Percentiles rank a stretch among this genome's conserved stretches.
Evolutionary conservation across 306 rosid species (phyloP).

Genomic region (Rosa multiflora): DNA sequence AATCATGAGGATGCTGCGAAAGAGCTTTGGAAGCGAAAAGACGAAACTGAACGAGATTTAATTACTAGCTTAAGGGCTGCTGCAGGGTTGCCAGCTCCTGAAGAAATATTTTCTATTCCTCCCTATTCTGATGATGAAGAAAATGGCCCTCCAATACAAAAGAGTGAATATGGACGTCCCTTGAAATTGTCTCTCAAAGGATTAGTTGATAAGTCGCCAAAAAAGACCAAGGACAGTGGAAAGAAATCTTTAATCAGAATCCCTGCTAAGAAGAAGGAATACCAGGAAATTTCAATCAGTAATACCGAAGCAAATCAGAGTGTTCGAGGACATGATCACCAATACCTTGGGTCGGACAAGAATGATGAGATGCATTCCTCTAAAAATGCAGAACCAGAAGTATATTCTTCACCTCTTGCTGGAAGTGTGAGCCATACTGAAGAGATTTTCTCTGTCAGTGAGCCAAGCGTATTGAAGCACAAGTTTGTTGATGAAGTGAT

Average conservation of each 20-base stretch:
- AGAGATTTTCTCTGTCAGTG: constrained; percentile 48
- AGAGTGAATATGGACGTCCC: constrained; percentile 77
- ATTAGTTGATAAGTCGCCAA: constrained; percentile 63
- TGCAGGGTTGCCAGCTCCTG: constrained; percentile 92
- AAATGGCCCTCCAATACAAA: constrained; percentile 51
- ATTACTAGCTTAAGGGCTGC: constrained; percentile 87
- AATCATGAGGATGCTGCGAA: constrained; percentile 90
- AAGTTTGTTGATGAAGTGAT: constrained; percentile 93
- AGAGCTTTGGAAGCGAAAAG: constrained; percentile 97
- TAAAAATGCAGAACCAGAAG: constrained; percentile 55
- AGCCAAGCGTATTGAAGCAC: constrained; percentile 66
- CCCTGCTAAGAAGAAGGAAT: constrained; percentile 57
- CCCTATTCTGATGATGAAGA: constrained; percentile 97
- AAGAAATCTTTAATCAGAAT: constrained; percentile 68
- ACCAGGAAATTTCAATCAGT: constrained; percentile 40
- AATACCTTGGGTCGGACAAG: constrained; percentile 48
- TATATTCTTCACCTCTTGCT: constrained; percentile 63
- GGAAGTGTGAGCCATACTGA: constrained; percentile 68
- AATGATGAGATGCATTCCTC: constrained; percentile 54
- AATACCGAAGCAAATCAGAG: constrained; percentile 41
- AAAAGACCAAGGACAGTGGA: constrained; percentile 63
- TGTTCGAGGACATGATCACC: constrained; percentile 64
- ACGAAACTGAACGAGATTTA: constrained; percentile 67
- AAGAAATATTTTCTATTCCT: constrained; percentile 84
- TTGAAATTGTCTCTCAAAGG: constrained; percentile 83